Percentiles rank a stretch among this genome's conserved stretches.
phyloP scores from a whole-genome alignment of 345 rosid genomes.

The Draba incana region DNA sequence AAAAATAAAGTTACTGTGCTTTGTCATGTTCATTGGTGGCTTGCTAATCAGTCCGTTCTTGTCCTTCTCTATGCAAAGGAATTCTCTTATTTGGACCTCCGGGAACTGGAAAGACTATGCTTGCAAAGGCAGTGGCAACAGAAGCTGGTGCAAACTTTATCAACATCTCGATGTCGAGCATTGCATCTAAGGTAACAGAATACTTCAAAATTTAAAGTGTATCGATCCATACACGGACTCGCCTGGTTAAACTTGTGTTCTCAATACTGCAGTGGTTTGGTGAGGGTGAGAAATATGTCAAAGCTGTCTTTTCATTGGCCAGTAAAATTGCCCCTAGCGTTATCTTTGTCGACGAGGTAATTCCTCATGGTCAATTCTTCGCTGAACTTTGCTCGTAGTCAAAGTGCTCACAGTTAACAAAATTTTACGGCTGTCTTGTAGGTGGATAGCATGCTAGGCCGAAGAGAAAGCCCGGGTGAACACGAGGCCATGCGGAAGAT shows the following conservation, averaged over 20 bases:
- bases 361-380: constrained; percentile 17
- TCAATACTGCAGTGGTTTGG: constrained; percentile 84
- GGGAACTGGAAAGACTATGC: constrained; percentile 97
- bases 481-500: constrained; percentile 91
- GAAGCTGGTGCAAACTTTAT: constrained; percentile 98
- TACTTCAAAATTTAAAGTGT: neutral
- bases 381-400: constrained; percentile 11
- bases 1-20: neutral
- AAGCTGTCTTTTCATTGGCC: constrained; percentile 90
- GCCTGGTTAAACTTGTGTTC: neutral
- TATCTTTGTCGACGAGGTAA: constrained; percentile 91
- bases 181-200: constrained; percentile 74
- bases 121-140: constrained; percentile 97
- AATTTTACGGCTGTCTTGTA: constrained; percentile 36
- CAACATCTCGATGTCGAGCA: constrained; percentile 89
- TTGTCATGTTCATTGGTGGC: constrained; percentile 4
- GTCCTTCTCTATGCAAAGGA: constrained; percentile 55
- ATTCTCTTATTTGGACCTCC: constrained; percentile 94
- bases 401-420: neutral
- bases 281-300: constrained; percentile 90
- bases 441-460: constrained; percentile 99
- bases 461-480: constrained; percentile 82
- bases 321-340: constrained; percentile 90
- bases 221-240: neutral
- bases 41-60: constrained; percentile 18